Conservation (phyloP, 2,329 filamentous ascomycete genomes). For the Colletotrichum sojae region DNA sequence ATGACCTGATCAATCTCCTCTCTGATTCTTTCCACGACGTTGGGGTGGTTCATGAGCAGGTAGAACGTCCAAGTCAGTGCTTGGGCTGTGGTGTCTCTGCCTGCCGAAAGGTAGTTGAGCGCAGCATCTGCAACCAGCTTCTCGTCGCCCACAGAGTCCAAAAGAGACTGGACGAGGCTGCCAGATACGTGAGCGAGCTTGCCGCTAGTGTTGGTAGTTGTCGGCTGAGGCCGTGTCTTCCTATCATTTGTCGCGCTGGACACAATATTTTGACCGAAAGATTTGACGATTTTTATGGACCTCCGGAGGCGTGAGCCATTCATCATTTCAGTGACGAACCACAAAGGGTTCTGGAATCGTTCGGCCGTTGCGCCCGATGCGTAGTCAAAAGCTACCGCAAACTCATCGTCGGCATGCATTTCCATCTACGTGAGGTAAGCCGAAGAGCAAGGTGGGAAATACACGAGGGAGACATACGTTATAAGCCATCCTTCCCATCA, state of each 20-base stretch:
- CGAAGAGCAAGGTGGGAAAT: not conserved
- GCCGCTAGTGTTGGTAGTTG: conserved; percentile 34
- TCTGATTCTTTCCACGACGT: conserved; percentile 57
- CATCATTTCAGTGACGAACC: conserved; percentile 71
- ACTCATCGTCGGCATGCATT: conserved; percentile 73
- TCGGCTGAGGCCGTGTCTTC: conserved; percentile 25
- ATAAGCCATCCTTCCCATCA: conserved; percentile 79
- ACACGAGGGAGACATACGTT: conserved; percentile 54
- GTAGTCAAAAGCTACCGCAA: conserved; percentile 73
- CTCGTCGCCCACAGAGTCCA: conserved; percentile 69
- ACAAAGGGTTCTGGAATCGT: conserved; percentile 77
- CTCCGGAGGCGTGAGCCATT: conserved; percentile 62
- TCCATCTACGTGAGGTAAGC: conserved; percentile 64
- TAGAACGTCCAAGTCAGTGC: conserved; percentile 76
- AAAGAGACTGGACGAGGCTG: conserved; percentile 72
- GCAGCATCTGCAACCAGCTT: conserved; percentile 74
- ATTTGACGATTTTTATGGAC: conserved; percentile 65
- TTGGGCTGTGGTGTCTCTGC: conserved; percentile 76
- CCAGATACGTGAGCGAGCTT: conserved; percentile 61
- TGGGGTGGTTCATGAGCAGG: conserved; percentile 67
- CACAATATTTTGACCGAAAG: conserved; percentile 71
- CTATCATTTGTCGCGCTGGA: conserved; percentile 64
- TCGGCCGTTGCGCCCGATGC: conserved; percentile 72
- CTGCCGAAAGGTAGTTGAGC: conserved; percentile 76
- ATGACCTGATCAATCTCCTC: conserved; percentile 52